phyloP scores from a whole-genome alignment of 495 filamentous ascomycete species.

The Neurospora sublineolata region DNA sequence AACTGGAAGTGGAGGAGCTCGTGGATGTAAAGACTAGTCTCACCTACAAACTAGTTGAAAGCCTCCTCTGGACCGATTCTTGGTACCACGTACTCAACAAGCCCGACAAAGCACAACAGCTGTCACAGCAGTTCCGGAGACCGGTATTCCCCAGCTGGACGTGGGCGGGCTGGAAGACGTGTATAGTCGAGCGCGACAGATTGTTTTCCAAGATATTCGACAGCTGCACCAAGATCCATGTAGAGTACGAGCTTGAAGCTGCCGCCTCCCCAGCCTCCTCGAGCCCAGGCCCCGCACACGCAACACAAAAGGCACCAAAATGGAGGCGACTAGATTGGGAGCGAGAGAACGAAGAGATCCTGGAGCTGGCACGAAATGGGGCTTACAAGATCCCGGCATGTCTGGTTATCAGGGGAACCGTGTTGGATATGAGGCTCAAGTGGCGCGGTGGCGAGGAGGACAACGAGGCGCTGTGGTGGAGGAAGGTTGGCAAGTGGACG shows the following conservation, averaged over 20 bases:
- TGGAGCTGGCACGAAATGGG: background rate
- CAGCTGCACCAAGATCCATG: background rate
- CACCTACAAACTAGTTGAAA: background rate
- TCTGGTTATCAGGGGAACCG: background rate
- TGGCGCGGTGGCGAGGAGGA: background rate
- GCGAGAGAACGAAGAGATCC: background rate
- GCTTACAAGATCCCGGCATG: background rate
- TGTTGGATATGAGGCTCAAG: background rate
- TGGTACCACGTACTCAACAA: background rate
- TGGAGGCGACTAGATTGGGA: background rate
- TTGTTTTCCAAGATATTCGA: background rate
- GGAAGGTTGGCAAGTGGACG: background rate
- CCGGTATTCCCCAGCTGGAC: constrained; percentile 4
- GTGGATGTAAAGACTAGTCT: background rate
- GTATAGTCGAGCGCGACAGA: background rate
- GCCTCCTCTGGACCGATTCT: background rate
- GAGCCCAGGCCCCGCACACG: background rate
- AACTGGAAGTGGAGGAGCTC: background rate
- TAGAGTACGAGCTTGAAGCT: background rate
- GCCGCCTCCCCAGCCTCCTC: background rate
- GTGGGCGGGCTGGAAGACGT: constrained; percentile 1
- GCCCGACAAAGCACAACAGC: background rate
- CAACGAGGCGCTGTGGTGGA: background rate
- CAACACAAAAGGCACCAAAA: background rate
- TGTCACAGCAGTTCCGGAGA: background rate